A percentile compares a stretch with the other conserved stretches of the same genome.
These are phyloP conservation scores for Raffaelea ambrosiae DNA, from an alignment of 2,329 filamentous ascomycete species.

Conservation along the genomic window DNA sequence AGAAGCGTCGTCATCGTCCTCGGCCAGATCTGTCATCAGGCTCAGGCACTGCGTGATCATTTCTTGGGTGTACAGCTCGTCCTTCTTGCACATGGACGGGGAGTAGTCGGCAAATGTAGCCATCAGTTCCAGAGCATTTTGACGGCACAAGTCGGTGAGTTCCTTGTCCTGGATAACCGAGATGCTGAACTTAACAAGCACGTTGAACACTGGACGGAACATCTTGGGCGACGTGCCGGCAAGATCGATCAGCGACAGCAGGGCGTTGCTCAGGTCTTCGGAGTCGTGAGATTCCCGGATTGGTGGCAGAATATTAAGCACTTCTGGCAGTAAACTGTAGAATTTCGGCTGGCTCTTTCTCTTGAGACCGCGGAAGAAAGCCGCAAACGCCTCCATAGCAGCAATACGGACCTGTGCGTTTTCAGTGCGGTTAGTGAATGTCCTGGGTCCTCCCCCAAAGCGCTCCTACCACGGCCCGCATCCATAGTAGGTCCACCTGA, in stretches of 20 bases:
- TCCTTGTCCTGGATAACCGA: constrained; percentile 96
- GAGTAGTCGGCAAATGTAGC: constrained; percentile 95
- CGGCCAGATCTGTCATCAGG: constrained; percentile 93
- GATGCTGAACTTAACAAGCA: constrained; percentile 85
- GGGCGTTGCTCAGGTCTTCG: constrained; percentile 81
- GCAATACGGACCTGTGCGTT: constrained; percentile 67
- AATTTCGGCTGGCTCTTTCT: constrained; percentile 88
- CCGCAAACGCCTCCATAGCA: constrained; percentile 92
- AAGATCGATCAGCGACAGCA: constrained; percentile 86
- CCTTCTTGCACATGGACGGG: constrained; percentile 90
- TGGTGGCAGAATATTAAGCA: constrained; percentile 88
- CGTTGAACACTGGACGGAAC: constrained; percentile 93
- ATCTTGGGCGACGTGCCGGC: constrained; percentile 93
- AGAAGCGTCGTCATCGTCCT: constrained; percentile 86
- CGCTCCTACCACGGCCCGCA: too few relatives aligned
- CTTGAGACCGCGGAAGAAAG: constrained; percentile 84
- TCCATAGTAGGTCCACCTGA: too few relatives aligned
- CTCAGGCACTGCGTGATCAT: constrained; percentile 99
- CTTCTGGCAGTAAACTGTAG: constrained; percentile 75
- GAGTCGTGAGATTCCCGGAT: constrained; percentile 88
- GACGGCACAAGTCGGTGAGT: constrained; percentile 76
- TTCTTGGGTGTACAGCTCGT: constrained; percentile 80
- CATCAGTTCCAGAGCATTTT: constrained; percentile 95
- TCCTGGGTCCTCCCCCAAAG: too few relatives aligned
- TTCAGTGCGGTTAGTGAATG: too few relatives aligned